Evolutionary conservation across 140 eudicot species (phyloP).

Genomic region (Bidens hawaiensis): DNA sequence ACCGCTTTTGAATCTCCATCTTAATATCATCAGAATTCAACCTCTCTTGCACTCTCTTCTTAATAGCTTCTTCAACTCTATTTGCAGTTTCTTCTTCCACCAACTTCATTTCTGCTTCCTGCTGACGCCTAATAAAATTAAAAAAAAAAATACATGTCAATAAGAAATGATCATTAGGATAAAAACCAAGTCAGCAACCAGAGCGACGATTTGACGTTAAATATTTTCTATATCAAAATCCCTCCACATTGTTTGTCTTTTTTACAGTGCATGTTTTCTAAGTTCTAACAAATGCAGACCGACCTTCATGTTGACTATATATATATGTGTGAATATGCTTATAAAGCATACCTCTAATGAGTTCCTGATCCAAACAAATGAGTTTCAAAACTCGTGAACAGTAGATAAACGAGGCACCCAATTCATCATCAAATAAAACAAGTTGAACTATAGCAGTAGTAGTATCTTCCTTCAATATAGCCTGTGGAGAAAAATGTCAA

Average conservation of each 20-base stretch:
- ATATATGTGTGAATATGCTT: constrained; percentile 56
- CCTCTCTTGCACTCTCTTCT: constrained; percentile 70
- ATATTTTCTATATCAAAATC: constrained; percentile 3
- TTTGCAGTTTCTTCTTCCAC: constrained; percentile 94
- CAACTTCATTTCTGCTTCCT: constrained; percentile 76
- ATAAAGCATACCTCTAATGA: constrained; percentile 94
- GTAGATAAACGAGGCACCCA: constrained; percentile 87
- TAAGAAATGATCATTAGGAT: constrained; percentile 3
- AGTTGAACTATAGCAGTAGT: constrained; percentile 76
- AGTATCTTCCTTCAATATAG: constrained; percentile 78
- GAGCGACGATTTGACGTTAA: constrained; percentile 2
- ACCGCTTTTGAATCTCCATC: constrained; percentile 59
- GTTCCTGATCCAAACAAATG: constrained; percentile 86
- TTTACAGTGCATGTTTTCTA: constrained; percentile 24
- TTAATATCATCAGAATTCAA: constrained; percentile 66
- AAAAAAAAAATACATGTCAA: constrained; percentile 14
- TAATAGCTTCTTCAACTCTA: constrained; percentile 76
- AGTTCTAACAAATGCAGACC: constrained; percentile 55
- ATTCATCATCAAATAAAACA: constrained; percentile 82
- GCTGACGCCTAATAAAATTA: constrained; percentile 72
- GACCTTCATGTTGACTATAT: constrained; percentile 67
- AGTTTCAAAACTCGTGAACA: constrained; percentile 84
- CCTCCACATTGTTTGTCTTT: constrained; percentile 21
- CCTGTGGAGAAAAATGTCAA: constrained; percentile 96
- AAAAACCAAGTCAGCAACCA: constrained; percentile 4